Conservation (phyloP, 208 protist species). For the Leishmania guyanensis region DNA sequence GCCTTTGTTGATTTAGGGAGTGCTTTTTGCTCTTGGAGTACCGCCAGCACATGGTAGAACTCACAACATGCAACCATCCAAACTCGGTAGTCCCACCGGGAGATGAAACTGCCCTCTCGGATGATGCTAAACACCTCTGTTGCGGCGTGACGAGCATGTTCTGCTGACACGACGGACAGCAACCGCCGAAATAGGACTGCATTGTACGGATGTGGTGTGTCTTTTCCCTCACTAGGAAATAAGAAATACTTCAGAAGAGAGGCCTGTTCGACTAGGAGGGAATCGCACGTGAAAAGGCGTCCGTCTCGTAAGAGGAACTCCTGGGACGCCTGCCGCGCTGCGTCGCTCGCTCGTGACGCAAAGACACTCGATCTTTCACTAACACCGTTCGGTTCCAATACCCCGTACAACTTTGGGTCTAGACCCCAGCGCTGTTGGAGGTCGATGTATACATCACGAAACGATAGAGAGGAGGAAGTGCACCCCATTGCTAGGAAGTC, state of each 20-base stretch:
- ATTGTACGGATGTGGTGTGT: constrained; percentile 19
- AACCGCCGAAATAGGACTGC: constrained; percentile 19
- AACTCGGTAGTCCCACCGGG: constrained; percentile 47
- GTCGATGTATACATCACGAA: constrained; percentile 23
- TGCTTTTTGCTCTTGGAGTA: constrained; percentile 46
- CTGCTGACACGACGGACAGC: constrained; percentile 14
- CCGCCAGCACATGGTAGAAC: constrained; percentile 54
- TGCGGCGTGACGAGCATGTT: constrained; percentile 12
- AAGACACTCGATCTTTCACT: constrained; percentile 23
- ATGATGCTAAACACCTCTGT: constrained; percentile 13
- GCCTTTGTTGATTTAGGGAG: constrained; percentile 29
- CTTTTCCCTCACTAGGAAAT: constrained; percentile 15
- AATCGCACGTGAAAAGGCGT: constrained; percentile 14
- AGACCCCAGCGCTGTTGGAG: constrained; percentile 25
- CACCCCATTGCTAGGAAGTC: constrained; percentile 21
- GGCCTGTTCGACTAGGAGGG: constrained; percentile 28
- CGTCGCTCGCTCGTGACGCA: constrained; percentile 11
- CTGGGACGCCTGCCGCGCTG: constrained; percentile 15
- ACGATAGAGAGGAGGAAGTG: constrained; percentile 24
- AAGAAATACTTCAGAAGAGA: constrained; percentile 1
- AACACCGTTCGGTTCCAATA: constrained; percentile 9
- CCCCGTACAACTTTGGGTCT: constrained; percentile 8
- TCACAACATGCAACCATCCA: constrained; percentile 68
- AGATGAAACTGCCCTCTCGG: constrained; percentile 12
- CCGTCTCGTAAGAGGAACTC: constrained; percentile 4